Percentiles rank a stretch among this genome's conserved stretches.
phyloP scores from a whole-genome alignment of 2,329 filamentous ascomycete genomes.

The Exophiala alcalophila region DNA sequence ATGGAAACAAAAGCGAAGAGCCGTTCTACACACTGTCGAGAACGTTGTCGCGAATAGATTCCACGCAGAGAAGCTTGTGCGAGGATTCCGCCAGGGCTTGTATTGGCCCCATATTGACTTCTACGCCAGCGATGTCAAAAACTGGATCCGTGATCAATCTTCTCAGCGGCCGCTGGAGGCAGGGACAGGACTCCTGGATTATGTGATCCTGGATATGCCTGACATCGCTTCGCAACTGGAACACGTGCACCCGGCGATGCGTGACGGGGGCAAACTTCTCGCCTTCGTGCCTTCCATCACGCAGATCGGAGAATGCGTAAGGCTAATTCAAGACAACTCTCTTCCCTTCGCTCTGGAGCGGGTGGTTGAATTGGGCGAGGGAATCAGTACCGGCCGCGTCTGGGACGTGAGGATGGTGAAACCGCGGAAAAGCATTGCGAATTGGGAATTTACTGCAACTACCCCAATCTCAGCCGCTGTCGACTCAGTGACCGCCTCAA shows the following conservation, averaged over 20 bases:
- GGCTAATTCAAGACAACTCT: conserved; percentile 51
- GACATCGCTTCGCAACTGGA: conserved; percentile 53
- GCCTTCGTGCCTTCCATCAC: conserved; percentile 76
- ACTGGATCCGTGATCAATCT: conserved; percentile 53
- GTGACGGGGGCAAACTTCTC: conserved; percentile 62
- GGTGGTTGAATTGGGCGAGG: conserved; percentile 46
- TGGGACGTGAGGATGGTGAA: conserved; percentile 48
- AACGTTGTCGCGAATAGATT: conserved; percentile 59
- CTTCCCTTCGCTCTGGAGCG: conserved; percentile 53
- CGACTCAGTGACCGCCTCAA: no score
- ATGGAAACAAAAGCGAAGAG: conserved; percentile 56
- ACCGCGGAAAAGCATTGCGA: conserved; percentile 18
- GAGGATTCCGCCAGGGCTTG: conserved; percentile 65
- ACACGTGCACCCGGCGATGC: conserved; percentile 53
- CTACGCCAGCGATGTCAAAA: conserved; percentile 63
- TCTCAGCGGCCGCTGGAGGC: no score
- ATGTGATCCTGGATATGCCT: conserved; percentile 72
- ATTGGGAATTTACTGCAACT: no score
- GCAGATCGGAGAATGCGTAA: conserved; percentile 66
- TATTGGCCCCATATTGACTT: conserved; percentile 72
- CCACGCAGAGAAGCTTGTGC: conserved; percentile 63
- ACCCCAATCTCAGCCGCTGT: no score
- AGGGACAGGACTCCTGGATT: conserved; percentile 71
- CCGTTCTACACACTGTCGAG: conserved; percentile 74
- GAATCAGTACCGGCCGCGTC: conserved; percentile 45